These are phyloP conservation scores for Colletotrichum destructivum DNA, from an alignment of 2,329 filamentous ascomycete genomes.

Conservation along the genomic window DNA sequence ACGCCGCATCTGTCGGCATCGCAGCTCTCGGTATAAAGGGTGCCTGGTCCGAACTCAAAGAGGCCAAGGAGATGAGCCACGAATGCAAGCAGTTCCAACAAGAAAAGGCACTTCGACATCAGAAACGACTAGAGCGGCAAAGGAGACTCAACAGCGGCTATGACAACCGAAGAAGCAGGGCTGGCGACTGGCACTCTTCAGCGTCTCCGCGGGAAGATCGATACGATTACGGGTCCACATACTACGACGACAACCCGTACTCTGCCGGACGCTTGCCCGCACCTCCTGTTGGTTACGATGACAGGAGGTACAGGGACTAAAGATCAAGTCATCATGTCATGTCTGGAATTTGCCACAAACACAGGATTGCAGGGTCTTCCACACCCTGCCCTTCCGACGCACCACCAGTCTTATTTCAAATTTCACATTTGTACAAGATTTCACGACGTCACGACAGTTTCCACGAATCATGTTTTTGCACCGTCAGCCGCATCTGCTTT, in stretches of 20 bases:
- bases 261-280: conserved; percentile 58
- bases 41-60: conserved; percentile 69
- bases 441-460: conserved; percentile 16
- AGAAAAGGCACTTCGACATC: conserved; percentile 65
- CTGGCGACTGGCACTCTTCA: conserved; percentile 62
- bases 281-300: conserved; percentile 55
- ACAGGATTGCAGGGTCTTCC: not conserved
- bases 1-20: conserved; percentile 72
- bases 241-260: conserved; percentile 65
- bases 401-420: not conserved
- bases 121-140: conserved; percentile 60
- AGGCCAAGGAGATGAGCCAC: conserved; percentile 65
- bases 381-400: not conserved
- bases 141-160: conserved; percentile 50
- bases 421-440: not conserved
- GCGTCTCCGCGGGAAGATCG: conserved; percentile 55
- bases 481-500: conserved; percentile 3
- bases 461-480: not conserved
- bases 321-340: not conserved
- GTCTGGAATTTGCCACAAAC: not conserved
- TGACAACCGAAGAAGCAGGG: conserved; percentile 54
- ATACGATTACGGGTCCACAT: conserved; percentile 60
- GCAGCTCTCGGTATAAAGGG: conserved; percentile 72
- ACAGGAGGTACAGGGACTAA: conserved; percentile 52
- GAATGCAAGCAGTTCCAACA: conserved; percentile 65